Base-by-base conservation (phyloP, 768 basidiomycete genomes). In the Agaricus subrufescens region DNA sequence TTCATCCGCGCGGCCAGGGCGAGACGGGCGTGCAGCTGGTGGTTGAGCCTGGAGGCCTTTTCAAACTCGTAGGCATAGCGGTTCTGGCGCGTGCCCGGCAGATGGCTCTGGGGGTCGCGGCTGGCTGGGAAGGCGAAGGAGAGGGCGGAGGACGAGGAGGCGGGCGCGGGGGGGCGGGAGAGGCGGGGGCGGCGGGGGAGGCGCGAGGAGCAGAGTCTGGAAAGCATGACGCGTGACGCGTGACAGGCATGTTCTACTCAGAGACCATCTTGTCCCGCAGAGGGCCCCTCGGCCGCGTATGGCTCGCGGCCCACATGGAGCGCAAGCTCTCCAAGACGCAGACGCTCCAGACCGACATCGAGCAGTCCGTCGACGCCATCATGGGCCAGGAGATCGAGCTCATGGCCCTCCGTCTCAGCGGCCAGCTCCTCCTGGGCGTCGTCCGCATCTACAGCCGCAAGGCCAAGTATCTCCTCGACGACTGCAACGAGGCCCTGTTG, bases 251-350 rank as follows among this genome's bases (percentile, higher is more conserved):
- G 91, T 94, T 94, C 70, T 95, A 92, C 68, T 94, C 93, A 49
- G 94, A 97, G 68, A 87, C 92, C 37, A 93, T 98, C 71, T 81
- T 97, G 62, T 92, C 93, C 46, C 88, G 94, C 63, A 87, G 93
- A 54, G 95, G 96, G 44, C 92, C 96, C 3, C 78, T 99, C 39
- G 96, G 94, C 37, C 92, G 88, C 75, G 94, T 99, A 77, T 99
- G 97, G 97, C 87, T 99, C 52, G 95, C 96, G 42, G 96, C 97
- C 1, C 96, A 98, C 79, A 94, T 96, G 86, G 94, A 98, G 72
- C 85, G 93, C 66, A 98, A 98, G 76, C 85, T 99, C 65, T 94
- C 91, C 63, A 99, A 98, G 73, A 86, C 88, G 27, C 93, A 96
- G 69, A 94, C 96, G 1, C 74, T 97, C 2, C 91, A 94, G 66